Base-by-base conservation (phyloP, 106 monocot species). In the Dactylorhiza incarnata region DNA sequence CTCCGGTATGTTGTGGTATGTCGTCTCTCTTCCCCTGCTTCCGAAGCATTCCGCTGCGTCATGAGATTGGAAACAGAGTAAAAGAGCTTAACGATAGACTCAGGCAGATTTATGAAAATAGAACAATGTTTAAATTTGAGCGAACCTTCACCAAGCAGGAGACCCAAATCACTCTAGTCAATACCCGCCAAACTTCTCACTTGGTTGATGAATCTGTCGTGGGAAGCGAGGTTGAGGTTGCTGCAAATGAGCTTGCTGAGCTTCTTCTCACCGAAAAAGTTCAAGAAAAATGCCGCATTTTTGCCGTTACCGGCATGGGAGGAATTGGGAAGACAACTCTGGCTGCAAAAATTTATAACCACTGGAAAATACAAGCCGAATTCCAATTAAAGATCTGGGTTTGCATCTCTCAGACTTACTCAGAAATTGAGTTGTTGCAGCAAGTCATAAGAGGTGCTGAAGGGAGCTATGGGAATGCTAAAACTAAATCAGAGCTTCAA, bases 291-390 rank as follows among this genome's bases (percentile, higher is more conserved):
- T 1, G 47, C 10, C 25, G 46, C 45, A 13, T 79, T 10, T 24
- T 76, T 48, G 79, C 37, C 2, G 37, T 37, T 37, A 37, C 37
- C 3, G 37, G 37, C 37, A 37, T 37, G 37, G 37, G 37, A 37
- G 37, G 37, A 3, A 37, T 37, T 37, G 37, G 37, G 37, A 37
- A 37, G 37, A 37, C 37, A 37, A 84, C 85, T 11, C 73, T 89
- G 0, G 83, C 89, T 65, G 78, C 81, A 50, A 82, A 83, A 49
- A 67, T 83, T 16, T 80, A 25, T 14, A 79, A 82, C 78, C 53
- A 86, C 17, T 49, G 22, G 3, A 20, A 24, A n/a, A 49, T 86
- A n/a, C 5, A 72, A 6, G 11, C 63, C 15, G 67, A 68, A 23
- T 89, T 86, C 48, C 16, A 74, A 9, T 16, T 59, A 20, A 75